Conservation (phyloP, 140 eudicot genomes). For the Flaveria floridana region DNA sequence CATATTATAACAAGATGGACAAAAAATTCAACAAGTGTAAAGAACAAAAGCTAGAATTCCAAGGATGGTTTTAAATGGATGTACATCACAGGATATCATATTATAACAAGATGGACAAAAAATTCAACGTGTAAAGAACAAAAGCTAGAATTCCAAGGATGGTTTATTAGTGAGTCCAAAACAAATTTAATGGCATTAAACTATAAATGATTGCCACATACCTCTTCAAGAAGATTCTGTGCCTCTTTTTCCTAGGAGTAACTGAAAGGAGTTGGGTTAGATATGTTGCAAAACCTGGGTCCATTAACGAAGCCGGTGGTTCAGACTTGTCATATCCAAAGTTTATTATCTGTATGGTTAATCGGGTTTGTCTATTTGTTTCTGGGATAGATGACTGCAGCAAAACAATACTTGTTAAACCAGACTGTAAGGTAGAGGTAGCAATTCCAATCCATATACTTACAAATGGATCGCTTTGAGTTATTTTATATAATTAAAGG, state of each 20-base stretch:
- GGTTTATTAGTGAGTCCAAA: slow-evolving; percentile 2
- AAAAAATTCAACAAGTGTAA: slow-evolving; percentile 9
- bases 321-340: slow-evolving; percentile 75
- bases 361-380: slow-evolving; percentile 40
- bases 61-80: neutral
- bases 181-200: slow-evolving; percentile 15
- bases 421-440: slow-evolving; percentile 6
- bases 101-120: slow-evolving; percentile 14
- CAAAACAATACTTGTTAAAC: slow-evolving; percentile 30
- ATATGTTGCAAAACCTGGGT: slow-evolving; percentile 78
- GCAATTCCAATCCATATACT: slow-evolving; percentile 8
- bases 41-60: neutral
- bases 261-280: slow-evolving; percentile 62
- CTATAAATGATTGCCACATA: slow-evolving; percentile 33
- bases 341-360: slow-evolving; percentile 82
- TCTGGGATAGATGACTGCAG: slow-evolving; percentile 60
- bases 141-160: neutral
- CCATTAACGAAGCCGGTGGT: slow-evolving; percentile 74
- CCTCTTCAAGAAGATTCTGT: slow-evolving; percentile 70
- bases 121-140: neutral
- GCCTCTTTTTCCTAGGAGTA: slow-evolving; percentile 53
- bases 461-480: neutral
- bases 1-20: slow-evolving; percentile 11
- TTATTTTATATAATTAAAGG: neutral
- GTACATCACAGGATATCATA: neutral